phyloP scores from a whole-genome alignment of 1,284 basidiomycete species.

The Ustilago nuda region DNA sequence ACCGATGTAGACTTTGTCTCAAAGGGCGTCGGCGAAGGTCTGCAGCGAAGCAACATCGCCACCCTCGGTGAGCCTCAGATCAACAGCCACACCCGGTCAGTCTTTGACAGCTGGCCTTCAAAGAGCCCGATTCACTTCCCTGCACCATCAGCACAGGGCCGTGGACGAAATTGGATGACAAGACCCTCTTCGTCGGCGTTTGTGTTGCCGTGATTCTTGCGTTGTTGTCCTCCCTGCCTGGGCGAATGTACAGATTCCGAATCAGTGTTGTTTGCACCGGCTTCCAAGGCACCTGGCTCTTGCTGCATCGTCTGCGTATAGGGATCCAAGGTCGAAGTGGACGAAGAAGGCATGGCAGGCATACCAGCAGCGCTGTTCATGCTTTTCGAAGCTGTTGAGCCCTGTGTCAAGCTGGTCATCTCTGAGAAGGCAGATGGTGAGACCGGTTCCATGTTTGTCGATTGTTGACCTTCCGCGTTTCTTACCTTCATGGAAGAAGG shows the following conservation, averaged over 20 bases:
- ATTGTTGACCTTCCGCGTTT: conserved; percentile 2
- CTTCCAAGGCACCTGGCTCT: neutral
- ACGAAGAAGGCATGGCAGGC: conserved; percentile 38
- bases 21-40: neutral
- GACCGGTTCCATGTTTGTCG: conserved; percentile 20
- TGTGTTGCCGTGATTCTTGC: conserved; percentile 10
- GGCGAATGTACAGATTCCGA: conserved; percentile 6
- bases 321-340: conserved; percentile 17
- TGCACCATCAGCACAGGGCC: conserved; percentile 10
- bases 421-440: conserved; percentile 47
- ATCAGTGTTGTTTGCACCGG: neutral
- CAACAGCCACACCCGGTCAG: conserved; percentile 27
- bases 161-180: conserved; percentile 25
- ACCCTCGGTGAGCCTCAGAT: conserved; percentile 37
- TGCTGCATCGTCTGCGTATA: conserved; percentile 12
- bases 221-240: conserved; percentile 15
- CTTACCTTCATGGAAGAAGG: conserved; percentile 6
- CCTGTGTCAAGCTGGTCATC: conserved; percentile 48
- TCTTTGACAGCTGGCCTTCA: conserved; percentile 23
- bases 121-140: conserved; percentile 24
- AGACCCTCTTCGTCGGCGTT: conserved; percentile 15
- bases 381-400: conserved; percentile 42
- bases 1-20: conserved; percentile 26
- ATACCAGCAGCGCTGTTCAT: conserved; percentile 27
- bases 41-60: conserved; percentile 33